Conservation (phyloP, 1,139 yeast species). For the Debaryomycetaceae sp. region DNA sequence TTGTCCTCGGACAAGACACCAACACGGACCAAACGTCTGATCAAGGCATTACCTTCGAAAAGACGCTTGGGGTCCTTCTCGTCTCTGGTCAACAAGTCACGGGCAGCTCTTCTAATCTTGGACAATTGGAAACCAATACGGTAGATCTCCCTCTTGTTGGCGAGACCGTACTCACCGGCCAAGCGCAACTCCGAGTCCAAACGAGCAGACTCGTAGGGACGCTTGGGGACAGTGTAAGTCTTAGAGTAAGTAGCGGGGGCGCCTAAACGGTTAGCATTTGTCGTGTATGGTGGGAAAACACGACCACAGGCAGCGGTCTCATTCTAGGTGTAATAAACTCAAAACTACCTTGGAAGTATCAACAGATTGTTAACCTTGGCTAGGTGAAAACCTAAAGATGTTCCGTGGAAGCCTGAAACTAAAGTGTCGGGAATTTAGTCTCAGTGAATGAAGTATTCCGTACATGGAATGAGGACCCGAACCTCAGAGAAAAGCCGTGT, state of each 20-base stretch:
- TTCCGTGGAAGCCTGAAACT: slow-evolving; percentile 28
- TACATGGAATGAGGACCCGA: slow-evolving; percentile 52
- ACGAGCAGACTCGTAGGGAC: slow-evolving; percentile 99
- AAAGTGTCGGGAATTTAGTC: slow-evolving; percentile 87
- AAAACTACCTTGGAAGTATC: too few relatives aligned
- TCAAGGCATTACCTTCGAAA: slow-evolving; percentile 99
- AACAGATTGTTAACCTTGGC: too few relatives aligned
- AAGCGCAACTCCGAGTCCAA: slow-evolving; percentile 98
- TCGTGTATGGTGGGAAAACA: too few relatives aligned
- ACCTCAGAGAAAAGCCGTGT: slow-evolving; percentile 28
- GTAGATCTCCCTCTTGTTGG: slow-evolving; percentile 99
- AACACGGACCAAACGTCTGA: slow-evolving; percentile 94
- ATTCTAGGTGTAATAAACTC: too few relatives aligned
- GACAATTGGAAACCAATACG: slow-evolving; percentile 98
- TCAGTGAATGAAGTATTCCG: slow-evolving; percentile 25
- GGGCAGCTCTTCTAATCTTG: slow-evolving; percentile 99
- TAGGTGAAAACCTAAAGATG: neutral
- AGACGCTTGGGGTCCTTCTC: slow-evolving; percentile 99
- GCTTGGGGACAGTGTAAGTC: slow-evolving; percentile 99
- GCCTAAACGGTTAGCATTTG: slow-evolving; percentile 40
- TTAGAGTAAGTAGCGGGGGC: slow-evolving; percentile 99
- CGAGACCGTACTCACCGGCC: slow-evolving; percentile 99
- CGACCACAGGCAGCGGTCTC: too few relatives aligned
- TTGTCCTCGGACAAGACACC: slow-evolving; percentile 99
- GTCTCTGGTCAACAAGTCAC: slow-evolving; percentile 99